phyloP scores from a whole-genome alignment of 2,329 filamentous ascomycete genomes.

The Lecanicillium sp. region DNA sequence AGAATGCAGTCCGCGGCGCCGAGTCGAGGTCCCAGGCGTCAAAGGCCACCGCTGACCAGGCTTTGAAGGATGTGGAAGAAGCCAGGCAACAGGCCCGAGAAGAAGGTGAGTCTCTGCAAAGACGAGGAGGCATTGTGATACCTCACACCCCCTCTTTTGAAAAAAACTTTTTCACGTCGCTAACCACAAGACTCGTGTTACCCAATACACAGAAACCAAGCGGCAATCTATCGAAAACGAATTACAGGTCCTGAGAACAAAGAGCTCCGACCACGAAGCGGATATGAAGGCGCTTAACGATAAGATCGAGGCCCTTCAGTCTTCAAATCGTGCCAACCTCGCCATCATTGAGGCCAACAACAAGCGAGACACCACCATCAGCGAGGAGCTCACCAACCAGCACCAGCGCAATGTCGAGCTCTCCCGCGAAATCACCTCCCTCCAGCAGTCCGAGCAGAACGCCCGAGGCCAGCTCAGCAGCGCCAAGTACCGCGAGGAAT shows the following conservation, averaged over 20 bases:
- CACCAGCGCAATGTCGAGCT: constrained; percentile 84
- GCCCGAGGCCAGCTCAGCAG: constrained; percentile 74
- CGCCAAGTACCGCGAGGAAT: constrained; percentile 86
- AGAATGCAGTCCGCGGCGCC: constrained; percentile 77
- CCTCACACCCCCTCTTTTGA: neutral
- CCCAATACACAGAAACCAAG: constrained; percentile 64
- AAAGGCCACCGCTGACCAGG: constrained; percentile 76
- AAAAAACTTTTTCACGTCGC: constrained; percentile 18
- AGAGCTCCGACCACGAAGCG: constrained; percentile 65
- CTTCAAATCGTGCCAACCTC: constrained; percentile 85
- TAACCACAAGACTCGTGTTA: no score
- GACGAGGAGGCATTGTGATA: neutral
- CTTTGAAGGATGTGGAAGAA: constrained; percentile 75
- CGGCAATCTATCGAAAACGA: constrained; percentile 75
- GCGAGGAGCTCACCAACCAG: constrained; percentile 79
- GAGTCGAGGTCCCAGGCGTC: constrained; percentile 78
- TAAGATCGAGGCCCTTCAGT: constrained; percentile 80
- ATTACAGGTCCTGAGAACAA: constrained; percentile 69
- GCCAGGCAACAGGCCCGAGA: constrained; percentile 73
- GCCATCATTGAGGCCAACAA: constrained; percentile 87
- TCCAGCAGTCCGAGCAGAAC: constrained; percentile 79
- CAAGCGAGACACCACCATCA: constrained; percentile 75
- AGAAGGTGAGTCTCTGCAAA: constrained; percentile 56
- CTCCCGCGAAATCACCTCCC: constrained; percentile 69
- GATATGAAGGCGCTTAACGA: constrained; percentile 72